These are phyloP conservation scores for Candida stauntonica DNA, from an alignment of 805 yeast genomes.

Conservation along the genomic window DNA sequence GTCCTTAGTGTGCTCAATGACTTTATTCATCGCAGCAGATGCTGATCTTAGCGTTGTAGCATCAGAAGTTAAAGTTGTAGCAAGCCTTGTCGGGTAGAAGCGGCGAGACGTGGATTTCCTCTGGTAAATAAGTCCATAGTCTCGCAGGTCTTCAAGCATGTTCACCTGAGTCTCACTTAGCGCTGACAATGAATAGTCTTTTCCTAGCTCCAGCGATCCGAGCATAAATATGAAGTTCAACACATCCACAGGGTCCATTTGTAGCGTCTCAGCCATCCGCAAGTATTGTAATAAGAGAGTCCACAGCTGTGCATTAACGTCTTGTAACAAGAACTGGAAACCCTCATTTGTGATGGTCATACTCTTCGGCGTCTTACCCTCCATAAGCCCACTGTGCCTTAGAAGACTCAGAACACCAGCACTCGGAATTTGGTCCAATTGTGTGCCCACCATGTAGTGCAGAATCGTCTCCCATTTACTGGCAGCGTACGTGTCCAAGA, in stretches of 20 bases:
- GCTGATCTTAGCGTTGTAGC: conserved; percentile 67
- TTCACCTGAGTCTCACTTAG: conserved; percentile 75
- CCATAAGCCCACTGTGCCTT: conserved; percentile 84
- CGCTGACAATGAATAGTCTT: conserved; percentile 68
- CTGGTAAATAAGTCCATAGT: conserved; percentile 85
- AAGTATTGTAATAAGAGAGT: conserved; percentile 81
- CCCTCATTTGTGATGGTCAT: conserved; percentile 84
- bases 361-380: conserved; percentile 40
- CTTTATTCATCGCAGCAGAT: conserved; percentile 69
- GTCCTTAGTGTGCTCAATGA: conserved; percentile 38
- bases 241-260: conserved; percentile 96
- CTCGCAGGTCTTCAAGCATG: conserved; percentile 85
- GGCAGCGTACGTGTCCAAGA: conserved; percentile 75
- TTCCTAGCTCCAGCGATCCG: conserved; percentile 89
- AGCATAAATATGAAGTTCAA: conserved; percentile 88
- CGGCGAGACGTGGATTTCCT: conserved; percentile 51
- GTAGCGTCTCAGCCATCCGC: conserved; percentile 73
- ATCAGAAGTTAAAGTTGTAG: conserved; percentile 87
- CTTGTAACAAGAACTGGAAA: conserved; percentile 90
- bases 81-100: conserved; percentile 87
- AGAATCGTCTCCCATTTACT: conserved; percentile 91
- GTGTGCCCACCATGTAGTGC: conserved; percentile 97
- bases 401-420: conserved; percentile 76
- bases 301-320: conserved; percentile 94
- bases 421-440: conserved; percentile 63